Percentiles rank a stretch among this genome's conserved stretches.
Conservation (phyloP, 75 land plant species). For the Chamaecyparis obtusa region DNA sequence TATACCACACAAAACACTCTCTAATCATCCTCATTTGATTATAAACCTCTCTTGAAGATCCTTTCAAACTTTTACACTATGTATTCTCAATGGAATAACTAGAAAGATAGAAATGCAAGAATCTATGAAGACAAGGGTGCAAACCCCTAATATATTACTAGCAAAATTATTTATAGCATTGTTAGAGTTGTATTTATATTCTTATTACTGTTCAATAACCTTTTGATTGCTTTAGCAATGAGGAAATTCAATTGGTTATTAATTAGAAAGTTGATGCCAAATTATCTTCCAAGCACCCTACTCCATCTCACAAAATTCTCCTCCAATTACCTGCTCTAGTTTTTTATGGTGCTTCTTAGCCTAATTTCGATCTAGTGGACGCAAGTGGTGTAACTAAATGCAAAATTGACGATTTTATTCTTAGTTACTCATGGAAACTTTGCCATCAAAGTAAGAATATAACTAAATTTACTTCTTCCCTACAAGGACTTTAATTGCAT, state of each 20-base stretch:
- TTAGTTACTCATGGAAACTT: no score
- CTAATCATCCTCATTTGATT: neutral
- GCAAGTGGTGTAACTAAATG: no score
- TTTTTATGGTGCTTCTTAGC: neutral
- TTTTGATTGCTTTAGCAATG: neutral
- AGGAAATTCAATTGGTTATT: neutral
- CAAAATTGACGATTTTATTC: no score
- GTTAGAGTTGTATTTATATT: neutral
- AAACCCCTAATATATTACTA: neutral
- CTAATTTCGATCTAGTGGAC: neutral
- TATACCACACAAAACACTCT: no score
- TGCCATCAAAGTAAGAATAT: no score
- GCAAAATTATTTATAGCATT: neutral
- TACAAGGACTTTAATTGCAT: no score
- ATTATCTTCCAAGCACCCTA: neutral
- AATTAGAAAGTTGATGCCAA: neutral
- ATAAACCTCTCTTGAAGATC: neutral
- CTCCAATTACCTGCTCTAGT: no score
- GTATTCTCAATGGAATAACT: neutral
- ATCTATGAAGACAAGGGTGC: neutral
- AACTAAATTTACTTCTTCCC: no score
- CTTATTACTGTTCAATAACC: neutral
- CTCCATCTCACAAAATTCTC: neutral
- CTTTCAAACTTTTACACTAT: neutral
- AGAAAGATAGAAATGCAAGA: neutral